A percentile compares a stretch with the other conserved stretches of the same genome.
phyloP scores from a whole-genome alignment of 2,329 filamentous ascomycete genomes.

The Coniochaeta sp. region DNA sequence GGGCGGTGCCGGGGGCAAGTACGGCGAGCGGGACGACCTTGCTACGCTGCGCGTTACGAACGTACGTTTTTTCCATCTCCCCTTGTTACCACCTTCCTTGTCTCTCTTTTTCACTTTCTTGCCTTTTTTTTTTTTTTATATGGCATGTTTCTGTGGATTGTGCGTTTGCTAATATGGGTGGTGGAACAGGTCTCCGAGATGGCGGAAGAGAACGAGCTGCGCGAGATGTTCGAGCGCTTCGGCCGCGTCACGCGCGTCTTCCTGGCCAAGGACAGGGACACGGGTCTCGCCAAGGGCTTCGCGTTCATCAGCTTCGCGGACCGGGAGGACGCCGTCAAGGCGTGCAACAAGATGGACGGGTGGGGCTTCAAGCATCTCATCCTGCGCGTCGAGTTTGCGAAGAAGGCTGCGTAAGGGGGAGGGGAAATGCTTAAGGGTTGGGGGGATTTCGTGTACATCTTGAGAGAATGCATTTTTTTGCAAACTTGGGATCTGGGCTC shows the following conservation, averaged over 20 bases:
- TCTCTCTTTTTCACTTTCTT: neutral
- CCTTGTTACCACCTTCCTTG: no score
- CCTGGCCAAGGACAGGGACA: constrained; percentile 95
- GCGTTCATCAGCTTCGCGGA: constrained; percentile 98
- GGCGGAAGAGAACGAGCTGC: constrained; percentile 90
- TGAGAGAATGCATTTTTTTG: neutral
- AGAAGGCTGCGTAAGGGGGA: constrained; percentile 47
- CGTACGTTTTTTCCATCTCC: constrained; percentile 48
- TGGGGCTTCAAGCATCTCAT: constrained; percentile 86
- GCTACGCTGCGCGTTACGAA: constrained; percentile 97
- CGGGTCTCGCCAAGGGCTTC: constrained; percentile 93
- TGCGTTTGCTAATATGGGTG: constrained; percentile 18
- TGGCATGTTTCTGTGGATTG: neutral
- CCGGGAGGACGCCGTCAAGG: constrained; percentile 79
- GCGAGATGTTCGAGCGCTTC: constrained; percentile 97
- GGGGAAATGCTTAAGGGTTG: neutral
- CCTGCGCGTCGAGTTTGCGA: constrained; percentile 80
- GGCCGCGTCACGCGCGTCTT: constrained; percentile 96
- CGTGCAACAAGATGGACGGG: constrained; percentile 96
- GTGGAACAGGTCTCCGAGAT: constrained; percentile 76
- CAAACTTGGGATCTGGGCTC: no score
- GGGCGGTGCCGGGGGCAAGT: constrained; percentile 66
- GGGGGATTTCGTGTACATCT: neutral
- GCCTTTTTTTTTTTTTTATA: constrained; percentile 8
- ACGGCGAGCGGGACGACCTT: constrained; percentile 86